These are phyloP conservation scores for Dothidotthia symphoricarpi DNA, from an alignment of 2,329 filamentous ascomycete species.

Conservation along the genomic window DNA sequence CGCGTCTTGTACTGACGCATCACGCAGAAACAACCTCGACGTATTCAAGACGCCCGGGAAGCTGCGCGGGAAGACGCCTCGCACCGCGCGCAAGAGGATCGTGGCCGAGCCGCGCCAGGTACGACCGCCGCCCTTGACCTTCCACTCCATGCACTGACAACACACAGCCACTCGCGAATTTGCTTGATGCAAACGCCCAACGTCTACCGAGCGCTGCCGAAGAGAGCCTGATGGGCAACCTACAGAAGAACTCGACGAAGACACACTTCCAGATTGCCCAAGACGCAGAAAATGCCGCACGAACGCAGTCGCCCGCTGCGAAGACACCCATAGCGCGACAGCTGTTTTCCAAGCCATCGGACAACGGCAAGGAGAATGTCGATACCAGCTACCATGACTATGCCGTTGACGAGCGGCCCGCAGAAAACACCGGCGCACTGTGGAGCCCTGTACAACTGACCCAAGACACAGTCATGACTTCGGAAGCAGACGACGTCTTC, in stretches of 20 bases:
- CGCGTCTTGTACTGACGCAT: slow-evolving; percentile 23
- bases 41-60: slow-evolving; percentile 94
- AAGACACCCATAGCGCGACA: slow-evolving; percentile 30
- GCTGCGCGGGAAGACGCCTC: slow-evolving; percentile 75
- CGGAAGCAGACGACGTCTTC: slow-evolving; percentile 32
- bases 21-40: slow-evolving; percentile 76
- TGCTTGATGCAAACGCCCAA: slow-evolving; percentile 48
- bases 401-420: slow-evolving; percentile 44
- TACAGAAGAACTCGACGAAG: slow-evolving; percentile 56
- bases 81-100: slow-evolving; percentile 63
- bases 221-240: slow-evolving; percentile 50
- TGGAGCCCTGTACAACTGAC: slow-evolving; percentile 25
- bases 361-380: slow-evolving; percentile 31
- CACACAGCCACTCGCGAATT: slow-evolving; percentile 49
- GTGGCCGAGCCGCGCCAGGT: slow-evolving; percentile 61
- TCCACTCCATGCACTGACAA: slow-evolving; percentile 20
- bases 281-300: slow-evolving; percentile 46
- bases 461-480: slow-evolving; percentile 31
- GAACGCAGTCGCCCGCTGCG: slow-evolving; percentile 23
- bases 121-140: slow-evolving; percentile 53
- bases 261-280: slow-evolving; percentile 61
- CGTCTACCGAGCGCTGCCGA: slow-evolving; percentile 54
- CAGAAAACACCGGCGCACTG: slow-evolving; percentile 32
- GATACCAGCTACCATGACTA: slow-evolving; percentile 21
- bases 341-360: slow-evolving; percentile 28